Evolutionary conservation across 1,139 yeast species (phyloP).

Genomic region (Chernovozyma sophiae-reginae): DNA sequence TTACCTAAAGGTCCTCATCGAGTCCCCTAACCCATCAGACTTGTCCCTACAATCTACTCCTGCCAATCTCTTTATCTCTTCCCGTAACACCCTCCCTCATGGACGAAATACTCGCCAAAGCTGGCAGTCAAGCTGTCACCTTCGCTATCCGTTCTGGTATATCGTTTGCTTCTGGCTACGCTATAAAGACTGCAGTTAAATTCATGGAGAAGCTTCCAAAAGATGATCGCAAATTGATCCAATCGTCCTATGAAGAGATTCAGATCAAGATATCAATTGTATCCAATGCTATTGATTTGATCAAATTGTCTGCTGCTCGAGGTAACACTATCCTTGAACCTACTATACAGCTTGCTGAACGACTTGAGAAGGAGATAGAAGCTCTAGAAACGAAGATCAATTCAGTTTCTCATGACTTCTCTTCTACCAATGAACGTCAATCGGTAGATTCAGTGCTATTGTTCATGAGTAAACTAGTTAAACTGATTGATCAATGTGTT

Average conservation of each 20-base stretch:
- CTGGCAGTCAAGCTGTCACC: conserved; percentile 75
- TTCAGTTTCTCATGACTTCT: conserved; percentile 21
- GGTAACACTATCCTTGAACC: conserved; percentile 65
- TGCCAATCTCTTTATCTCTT: no score
- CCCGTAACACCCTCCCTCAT: conserved; percentile 20
- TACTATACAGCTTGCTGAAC: conserved; percentile 53
- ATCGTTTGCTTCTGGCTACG: conserved; percentile 72
- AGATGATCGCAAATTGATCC: conserved; percentile 45
- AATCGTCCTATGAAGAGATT: conserved; percentile 40
- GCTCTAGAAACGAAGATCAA: conserved; percentile 52
- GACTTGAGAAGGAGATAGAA: conserved; percentile 56
- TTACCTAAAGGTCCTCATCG: background rate
- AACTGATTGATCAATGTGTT: conserved; percentile 61
- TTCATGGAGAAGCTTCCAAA: conserved; percentile 61
- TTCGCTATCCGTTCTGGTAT: conserved; percentile 79
- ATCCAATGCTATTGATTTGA: conserved; percentile 65
- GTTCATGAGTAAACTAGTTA: conserved; percentile 45
- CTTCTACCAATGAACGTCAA: conserved; percentile 30
- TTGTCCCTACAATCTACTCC: no score
- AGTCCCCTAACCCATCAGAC: no score
- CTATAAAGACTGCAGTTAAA: conserved; percentile 59
- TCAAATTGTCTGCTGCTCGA: conserved; percentile 64
- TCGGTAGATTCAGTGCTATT: conserved; percentile 46
- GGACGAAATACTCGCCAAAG: conserved; percentile 50
- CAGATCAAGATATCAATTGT: conserved; percentile 61